Evolutionary conservation across 2,329 filamentous ascomycete species (phyloP), one percentile per base, ranked within the genome.

Genomic region (Nemania diffusa): DNA sequence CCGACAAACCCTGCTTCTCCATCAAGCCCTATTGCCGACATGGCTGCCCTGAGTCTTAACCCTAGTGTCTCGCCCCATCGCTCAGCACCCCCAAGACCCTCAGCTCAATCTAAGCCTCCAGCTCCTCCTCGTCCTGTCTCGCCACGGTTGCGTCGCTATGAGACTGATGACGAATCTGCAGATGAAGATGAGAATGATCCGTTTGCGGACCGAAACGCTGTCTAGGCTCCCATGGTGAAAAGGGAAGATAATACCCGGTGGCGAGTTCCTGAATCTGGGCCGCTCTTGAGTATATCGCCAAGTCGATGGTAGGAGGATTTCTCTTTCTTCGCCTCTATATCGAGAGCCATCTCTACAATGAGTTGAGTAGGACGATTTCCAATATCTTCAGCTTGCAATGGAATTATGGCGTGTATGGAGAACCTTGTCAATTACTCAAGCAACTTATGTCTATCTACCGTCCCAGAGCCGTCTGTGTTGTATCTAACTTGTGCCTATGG

Each of bases 121-220:
- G 82, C 85, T 67, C 82, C 84, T 42, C 81, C 83, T 11, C 81
- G 84, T 63, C 84, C 83, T 3, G 79, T 75, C 40, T 80, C 77
- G 69, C 80, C 72, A 22, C 74, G 79, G n/a, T 80, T 81, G 67
- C 81, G 86, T n/a, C 85, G 84, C 17, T 87, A 89, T 13, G 84
- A 84, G 55, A 85, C 88, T 67, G 81, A 82, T 4, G 62, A 85
- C n/a, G 87, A 76, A 17, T 81, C 84, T 20, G 87, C 87, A 2
- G 90, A 92, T 7, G 90, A 92, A n/a, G 91, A 93, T 50, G 91
- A 94, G n/a, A 87, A 96, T 70, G 88, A 97, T 76, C 94, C 94
- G 0, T 97, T 97, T 78, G 92, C 92, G 3, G 93, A 97, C 77
- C 87, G 87, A 48, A 94, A 97, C 76, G 92, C 89, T 4, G 85